Base-by-base conservation (phyloP, 495 filamentous ascomycete species). In the Polyplosphaeria fusca region DNA sequence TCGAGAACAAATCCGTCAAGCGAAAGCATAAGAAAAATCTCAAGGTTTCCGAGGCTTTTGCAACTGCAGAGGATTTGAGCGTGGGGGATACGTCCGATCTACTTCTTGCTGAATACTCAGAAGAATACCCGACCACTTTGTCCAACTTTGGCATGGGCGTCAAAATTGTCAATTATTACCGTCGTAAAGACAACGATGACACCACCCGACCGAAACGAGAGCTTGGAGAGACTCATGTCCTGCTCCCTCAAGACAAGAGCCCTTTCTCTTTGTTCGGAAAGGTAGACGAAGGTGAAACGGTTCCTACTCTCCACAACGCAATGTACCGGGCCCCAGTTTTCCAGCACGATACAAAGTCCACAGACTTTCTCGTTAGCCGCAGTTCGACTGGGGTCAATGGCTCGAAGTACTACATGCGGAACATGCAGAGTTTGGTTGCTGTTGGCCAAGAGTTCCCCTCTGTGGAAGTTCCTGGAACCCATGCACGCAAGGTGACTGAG, bases 81-180 rank as follows among this genome's bases (percentile, higher is more conserved):
- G 70, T 95, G 64, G 86, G 83, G 52, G 93, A 99, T 68, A 95
- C 91, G 66, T 91, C 94, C 0, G 85, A 81, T 22, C 83, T 86
- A 14, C 75, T 96, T 7, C 77, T 99, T 14, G 82, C 96, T 27
- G 93, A 99, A 72, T 97, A 97, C 71, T 93, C 89, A 11, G 93
- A 99, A 68, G 89, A 97, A 69, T 86, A 87, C 50, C 93, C 93
- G 1, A 86, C 82, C 12, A 87, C 91, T 52, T 76, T 99, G 58
- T 96, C 93, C 5, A 94, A 95, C 70, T 92, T 96, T 60, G 93
- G 91, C 56, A 99, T 99, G 93, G 92, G 89, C 46, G 92, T 83
- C 68, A 86, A 88, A 37, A 82, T 97, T 37, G 87, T 97, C 72
- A 96, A 97, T 65, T 97, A 96, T 72, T 96, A 96, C 67, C 86